phyloP scores from a whole-genome alignment of 1,284 basidiomycete genomes.

The Puccinia sorghi region DNA sequence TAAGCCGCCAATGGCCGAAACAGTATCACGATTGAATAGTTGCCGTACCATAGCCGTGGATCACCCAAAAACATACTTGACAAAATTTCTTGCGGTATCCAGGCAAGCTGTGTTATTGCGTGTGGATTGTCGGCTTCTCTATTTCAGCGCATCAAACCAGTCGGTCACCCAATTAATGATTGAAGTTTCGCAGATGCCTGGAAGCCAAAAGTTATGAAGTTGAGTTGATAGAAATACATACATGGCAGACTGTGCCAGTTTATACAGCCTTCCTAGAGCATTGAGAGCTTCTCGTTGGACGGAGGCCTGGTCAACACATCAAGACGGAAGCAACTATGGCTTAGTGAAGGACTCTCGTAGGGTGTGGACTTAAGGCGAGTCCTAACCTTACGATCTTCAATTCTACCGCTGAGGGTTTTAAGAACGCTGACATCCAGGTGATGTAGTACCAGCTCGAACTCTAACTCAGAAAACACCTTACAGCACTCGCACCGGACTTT shows the following conservation, averaged over 20 bases:
- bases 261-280: constrained; percentile 76
- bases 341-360: neutral
- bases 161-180: neutral
- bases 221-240: constrained; percentile 59
- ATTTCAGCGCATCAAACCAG: constrained; percentile 12
- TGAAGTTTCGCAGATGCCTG: neutral
- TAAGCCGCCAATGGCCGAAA: constrained; percentile 60
- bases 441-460: constrained; percentile 86
- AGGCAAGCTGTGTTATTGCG: constrained; percentile 79
- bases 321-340: constrained; percentile 9
- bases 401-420: constrained; percentile 69
- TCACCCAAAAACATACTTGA: constrained; percentile 56
- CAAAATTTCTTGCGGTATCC: constrained; percentile 83
- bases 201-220: neutral
- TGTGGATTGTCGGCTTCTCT: constrained; percentile 77
- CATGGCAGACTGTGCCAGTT: constrained; percentile 85
- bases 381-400: constrained; percentile 79
- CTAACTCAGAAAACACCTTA: constrained; percentile 75
- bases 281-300: constrained; percentile 81
- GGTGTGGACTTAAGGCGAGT: neutral
- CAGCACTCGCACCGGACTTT: constrained; percentile 82
- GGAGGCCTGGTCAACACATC: constrained; percentile 62
- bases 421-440: constrained; percentile 72
- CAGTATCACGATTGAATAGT: constrained; percentile 61
- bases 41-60: constrained; percentile 48